Evolutionary conservation across 2,329 filamentous ascomycete species (phyloP), one percentile per base, ranked within the genome.

Genomic region (Sporothrix brasiliensis): DNA sequence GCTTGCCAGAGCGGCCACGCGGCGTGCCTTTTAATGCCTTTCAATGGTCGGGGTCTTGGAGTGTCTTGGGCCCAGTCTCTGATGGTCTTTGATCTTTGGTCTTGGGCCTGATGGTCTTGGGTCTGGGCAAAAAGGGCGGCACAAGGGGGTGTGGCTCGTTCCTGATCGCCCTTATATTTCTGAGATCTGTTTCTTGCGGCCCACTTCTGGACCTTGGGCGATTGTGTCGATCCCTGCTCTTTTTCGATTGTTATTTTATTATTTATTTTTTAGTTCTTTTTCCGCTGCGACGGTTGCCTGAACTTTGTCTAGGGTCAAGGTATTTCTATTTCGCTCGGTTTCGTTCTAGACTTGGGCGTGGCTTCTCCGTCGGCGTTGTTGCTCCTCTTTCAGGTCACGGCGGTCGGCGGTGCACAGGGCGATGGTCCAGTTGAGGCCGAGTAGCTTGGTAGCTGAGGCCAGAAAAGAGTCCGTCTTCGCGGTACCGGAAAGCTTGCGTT

Each of bases 111-210:
- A 24, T 24, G 24, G 24, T 24, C 24, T 24, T 24, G 24, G 44
- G 53, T 30, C 27, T 54, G 52, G 21, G 11, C 52, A 54, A 54
- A 54, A 53, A n/a, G 16, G 7, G 34, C 34, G 34, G 6, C 6
- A 34, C 21, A 53, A 14, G n/a, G 50, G 56, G 34, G 56, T 61
- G 56, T 61, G 56, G 56, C 34, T 61, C 56, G 56, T 61, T 61
- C 56, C 56, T 61, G 56, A 61, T 61, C 56, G 56, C 56, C 56
- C 56, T 61, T n/a, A 39, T 61, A 34, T 13, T 61, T 61, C 11
- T 61, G 56, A 44, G 56, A 61, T 61, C 56, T 21, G 56, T 9
- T 30, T 56, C 27, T 7, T 30, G 19, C 14, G 34, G 34, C 14
- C 16, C 13, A 16, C 27, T 44, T 44, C 19, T 14, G 34, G 34